Percentiles rank a stretch among this genome's conserved stretches.
phyloP scores from a whole-genome alignment of 805 yeast genomes.

The Sugiyamaella mastotermitis region DNA sequence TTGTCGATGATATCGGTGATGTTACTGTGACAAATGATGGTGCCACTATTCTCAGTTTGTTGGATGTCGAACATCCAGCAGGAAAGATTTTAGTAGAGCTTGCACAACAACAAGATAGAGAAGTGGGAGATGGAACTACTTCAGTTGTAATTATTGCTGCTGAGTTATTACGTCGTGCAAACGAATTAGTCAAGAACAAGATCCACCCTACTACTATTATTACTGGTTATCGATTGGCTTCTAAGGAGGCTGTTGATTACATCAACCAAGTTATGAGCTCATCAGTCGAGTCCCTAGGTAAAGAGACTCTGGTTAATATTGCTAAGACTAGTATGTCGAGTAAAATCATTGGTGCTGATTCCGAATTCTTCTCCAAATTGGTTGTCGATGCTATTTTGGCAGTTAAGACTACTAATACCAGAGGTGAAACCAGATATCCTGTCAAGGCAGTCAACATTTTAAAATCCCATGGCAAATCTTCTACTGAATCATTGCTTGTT shows the following conservation, averaged over 20 bases:
- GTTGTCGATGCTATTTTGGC: conserved; percentile 95
- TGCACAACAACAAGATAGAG: conserved; percentile 98
- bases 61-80: conserved; percentile 98
- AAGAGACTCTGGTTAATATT: conserved; percentile 78
- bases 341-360: conserved; percentile 90
- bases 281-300: conserved; percentile 71
- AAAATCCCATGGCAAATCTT: conserved; percentile 94
- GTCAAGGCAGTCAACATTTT: conserved; percentile 94
- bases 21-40: conserved; percentile 99
- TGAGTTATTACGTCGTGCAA: conserved; percentile 86
- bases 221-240: conserved; percentile 90
- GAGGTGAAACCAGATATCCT: conserved; percentile 89
- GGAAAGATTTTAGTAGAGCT: conserved; percentile 94
- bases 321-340: conserved; percentile 98
- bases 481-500: conserved; percentile 78
- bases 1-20: conserved; percentile 98
- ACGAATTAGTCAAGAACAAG: conserved; percentile 85
- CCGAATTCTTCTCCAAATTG: conserved; percentile 81
- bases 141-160: conserved; percentile 95
- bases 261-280: conserved; percentile 79
- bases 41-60: conserved; percentile 83
- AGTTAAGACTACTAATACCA: conserved; percentile 80
- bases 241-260: conserved; percentile 83
- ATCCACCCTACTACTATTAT: conserved; percentile 98
- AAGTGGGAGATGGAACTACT: conserved; percentile 98